Base-by-base conservation (phyloP, 495 filamentous ascomycete genomes). In the Penicillium ucsense region DNA sequence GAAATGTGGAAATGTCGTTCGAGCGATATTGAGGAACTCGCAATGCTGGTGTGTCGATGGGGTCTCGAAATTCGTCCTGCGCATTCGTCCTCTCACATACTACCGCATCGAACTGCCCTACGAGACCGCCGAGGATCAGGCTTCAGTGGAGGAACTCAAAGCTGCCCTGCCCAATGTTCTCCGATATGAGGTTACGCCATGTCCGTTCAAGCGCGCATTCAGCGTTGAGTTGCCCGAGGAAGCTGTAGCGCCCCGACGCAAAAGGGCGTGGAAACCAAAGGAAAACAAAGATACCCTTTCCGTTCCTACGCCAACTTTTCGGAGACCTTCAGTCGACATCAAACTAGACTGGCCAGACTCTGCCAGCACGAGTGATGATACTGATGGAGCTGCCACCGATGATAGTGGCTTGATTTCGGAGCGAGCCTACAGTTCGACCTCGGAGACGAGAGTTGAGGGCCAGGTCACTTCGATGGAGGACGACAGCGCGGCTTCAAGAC, bases 1-100 rank as follows among this genome's bases (percentile, higher is more conserved):
- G 7, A 88, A 83, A 65, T 94, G 87, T 54, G 86, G 86, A 46
- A 72, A 75, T 52, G 80, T 87, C 30, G 76, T 94, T 7, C 85
- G 86, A 53, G 82, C 89, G 39, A 91, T 95, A 38, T 61, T 95
- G 35, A 85, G 86, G 7, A 92, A 86, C 62, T 91, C 85, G 12
- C 86, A 92, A 60, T 92, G 82, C 50, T 95, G 89, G 89, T 92
- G 86, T 65, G 86, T 95, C 20, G 86, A 94, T 60, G 84, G 85
- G 38, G 80, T 82, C 35, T 83, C 82, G 34, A 89, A 82, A 50
- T 94, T 92, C 55, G 84, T 92, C 5, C 57, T 95, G 50, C 83
- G 87, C 46, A 85, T 92, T 43, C 77, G 86, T 32, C 75, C 81
- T 30, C 79, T 88, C 10, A 82, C 83, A 40, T 94, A 89, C 58